phyloP scores from a whole-genome alignment of 352 stramenopile genomes.

The Globisporangium viniferum region DNA sequence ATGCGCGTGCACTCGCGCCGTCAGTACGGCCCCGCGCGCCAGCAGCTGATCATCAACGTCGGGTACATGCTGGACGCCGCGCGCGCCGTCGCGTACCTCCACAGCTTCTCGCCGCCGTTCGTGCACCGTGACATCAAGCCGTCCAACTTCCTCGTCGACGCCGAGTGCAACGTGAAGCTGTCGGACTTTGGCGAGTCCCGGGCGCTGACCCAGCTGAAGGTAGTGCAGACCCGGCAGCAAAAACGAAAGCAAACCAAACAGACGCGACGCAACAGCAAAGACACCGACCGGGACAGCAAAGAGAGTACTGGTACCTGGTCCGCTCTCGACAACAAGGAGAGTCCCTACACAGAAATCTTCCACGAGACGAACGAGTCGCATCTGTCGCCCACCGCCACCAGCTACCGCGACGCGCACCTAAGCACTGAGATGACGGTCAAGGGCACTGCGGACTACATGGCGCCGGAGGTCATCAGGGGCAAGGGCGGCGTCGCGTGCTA shows the following conservation, averaged over 20 bases:
- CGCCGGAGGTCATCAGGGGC: constrained; percentile 60
- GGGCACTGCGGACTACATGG: constrained; percentile 47
- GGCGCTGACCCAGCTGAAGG: constrained; percentile 16
- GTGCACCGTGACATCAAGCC: constrained; percentile 75
- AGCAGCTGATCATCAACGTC: constrained; percentile 30
- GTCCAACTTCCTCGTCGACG: constrained; percentile 79
- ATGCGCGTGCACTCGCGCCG: no score
- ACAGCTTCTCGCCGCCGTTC: constrained; percentile 70
- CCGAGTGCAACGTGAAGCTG: constrained; percentile 57
- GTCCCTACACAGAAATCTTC: no score
- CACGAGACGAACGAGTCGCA: no score
- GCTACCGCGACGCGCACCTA: constrained; percentile 17
- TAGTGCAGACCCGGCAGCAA: not conserved
- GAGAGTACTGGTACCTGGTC: no score
- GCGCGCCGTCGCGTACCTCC: constrained; percentile 64
- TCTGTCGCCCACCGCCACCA: not conserved
- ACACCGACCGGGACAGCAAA: no score
- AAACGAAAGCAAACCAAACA: no score
- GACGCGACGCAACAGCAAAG: no score
- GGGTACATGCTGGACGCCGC: constrained; percentile 65
- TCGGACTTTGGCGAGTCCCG: constrained; percentile 75
- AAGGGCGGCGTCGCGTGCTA: constrained; percentile 45
- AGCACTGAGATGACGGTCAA: constrained; percentile 63
- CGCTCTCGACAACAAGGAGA: no score
- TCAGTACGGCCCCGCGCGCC: no score